Percentiles rank a stretch among this genome's conserved stretches.
Conservation (phyloP, 2,329 filamentous ascomycete genomes). For the Pseudogymnoascus sp. region DNA sequence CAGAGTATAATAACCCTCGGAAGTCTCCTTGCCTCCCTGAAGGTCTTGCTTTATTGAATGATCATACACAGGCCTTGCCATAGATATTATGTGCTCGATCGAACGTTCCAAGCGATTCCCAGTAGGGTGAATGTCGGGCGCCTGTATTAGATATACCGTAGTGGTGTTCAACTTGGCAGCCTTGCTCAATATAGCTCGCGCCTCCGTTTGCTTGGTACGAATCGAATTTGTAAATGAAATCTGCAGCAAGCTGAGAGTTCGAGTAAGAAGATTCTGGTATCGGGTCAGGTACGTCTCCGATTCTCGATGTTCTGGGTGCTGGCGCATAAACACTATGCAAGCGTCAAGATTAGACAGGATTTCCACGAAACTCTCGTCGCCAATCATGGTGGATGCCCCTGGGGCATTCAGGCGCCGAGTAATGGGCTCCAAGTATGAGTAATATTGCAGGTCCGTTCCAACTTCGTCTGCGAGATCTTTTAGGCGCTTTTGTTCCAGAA, state of each 20-base stretch:
- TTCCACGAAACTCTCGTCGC: conserved; percentile 75
- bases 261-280: conserved; percentile 72
- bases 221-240: conserved; percentile 14
- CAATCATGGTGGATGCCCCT: conserved; percentile 77
- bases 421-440: conserved; percentile 85
- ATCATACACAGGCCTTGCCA: conserved; percentile 6
- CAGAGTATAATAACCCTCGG: background rate
- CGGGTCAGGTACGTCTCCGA: conserved; percentile 79
- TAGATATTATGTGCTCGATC: conserved; percentile 10
- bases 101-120: conserved; percentile 4
- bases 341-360: conserved; percentile 83
- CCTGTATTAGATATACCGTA: conserved; percentile 9
- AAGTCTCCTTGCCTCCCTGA: background rate
- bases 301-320: conserved; percentile 78
- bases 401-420: conserved; percentile 87
- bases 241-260: conserved; percentile 53
- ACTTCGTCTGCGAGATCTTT: conserved; percentile 76
- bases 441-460: conserved; percentile 86
- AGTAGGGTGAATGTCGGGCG: background rate
- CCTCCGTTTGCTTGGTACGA: background rate
- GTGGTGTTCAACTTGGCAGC: conserved; percentile 8
- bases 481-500: conserved; percentile 73
- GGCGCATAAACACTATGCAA: conserved; percentile 87
- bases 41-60: conserved; percentile 8
- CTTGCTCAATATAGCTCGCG: conserved; percentile 6